Conservation (phyloP, 352 stramenopile genomes). For the Globisporangium perplexum region DNA sequence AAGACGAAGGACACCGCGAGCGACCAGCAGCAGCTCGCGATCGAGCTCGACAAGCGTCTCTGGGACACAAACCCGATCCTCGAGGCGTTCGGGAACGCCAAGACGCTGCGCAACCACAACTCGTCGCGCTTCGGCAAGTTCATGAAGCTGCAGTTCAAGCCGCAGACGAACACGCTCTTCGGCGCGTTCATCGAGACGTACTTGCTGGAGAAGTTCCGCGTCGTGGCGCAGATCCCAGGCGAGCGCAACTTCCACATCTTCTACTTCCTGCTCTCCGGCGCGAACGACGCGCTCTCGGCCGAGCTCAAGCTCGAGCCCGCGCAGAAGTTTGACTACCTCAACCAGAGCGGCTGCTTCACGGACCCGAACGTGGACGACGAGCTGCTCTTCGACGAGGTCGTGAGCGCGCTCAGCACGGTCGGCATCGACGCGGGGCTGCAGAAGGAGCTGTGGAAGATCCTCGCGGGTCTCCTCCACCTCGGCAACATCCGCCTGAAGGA, state of each 20-base stretch:
- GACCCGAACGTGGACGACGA: conserved; percentile 87
- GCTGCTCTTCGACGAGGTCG: conserved; percentile 80
- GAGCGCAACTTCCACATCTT: conserved; percentile 92
- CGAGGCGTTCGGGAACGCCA: conserved; percentile 85
- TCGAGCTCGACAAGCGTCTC: conserved; percentile 82
- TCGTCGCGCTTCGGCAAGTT: conserved; percentile 86
- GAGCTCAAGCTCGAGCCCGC: conserved; percentile 55
- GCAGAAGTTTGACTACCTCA: conserved; percentile 74
- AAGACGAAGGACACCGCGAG: conserved; percentile 25
- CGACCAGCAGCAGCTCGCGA: conserved; percentile 49
- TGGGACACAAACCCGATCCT: conserved; percentile 89
- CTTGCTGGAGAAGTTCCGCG: conserved; percentile 86
- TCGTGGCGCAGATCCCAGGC: conserved; percentile 79
- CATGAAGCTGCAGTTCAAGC: conserved; percentile 88
- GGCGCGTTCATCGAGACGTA: conserved; percentile 88
- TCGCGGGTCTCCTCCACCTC: conserved; percentile 74
- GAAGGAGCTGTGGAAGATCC: conserved; percentile 71
- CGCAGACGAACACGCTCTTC: conserved; percentile 57
- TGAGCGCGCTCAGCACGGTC: conserved; percentile 69
- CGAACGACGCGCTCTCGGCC: conserved; percentile 44
- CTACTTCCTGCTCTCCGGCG: conserved; percentile 84
- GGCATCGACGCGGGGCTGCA: conserved; percentile 63
- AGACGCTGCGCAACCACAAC: conserved; percentile 87
- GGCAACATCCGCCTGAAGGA: conserved; percentile 78
- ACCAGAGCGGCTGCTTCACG: conserved; percentile 80